Evolutionary conservation across 2,329 filamentous ascomycete genomes (phyloP), one percentile per base, ranked within the genome.

Genomic region (Periconia macrospinosa): DNA sequence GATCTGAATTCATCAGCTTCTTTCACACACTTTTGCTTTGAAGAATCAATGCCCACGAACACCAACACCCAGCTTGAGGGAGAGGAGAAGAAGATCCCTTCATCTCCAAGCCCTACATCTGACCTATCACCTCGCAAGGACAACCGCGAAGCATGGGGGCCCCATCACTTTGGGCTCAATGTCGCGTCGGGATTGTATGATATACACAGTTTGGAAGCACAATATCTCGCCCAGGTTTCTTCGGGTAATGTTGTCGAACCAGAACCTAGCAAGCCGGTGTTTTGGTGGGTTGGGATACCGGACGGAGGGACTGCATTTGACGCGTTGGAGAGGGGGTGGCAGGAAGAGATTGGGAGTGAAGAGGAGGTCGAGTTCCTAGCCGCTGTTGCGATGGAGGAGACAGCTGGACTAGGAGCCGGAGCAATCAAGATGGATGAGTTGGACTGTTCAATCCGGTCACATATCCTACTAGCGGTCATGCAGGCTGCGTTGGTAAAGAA

Each of bases 401-500:
- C 48, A 51, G 52, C 47, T 30, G 52, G 48, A 50, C 15, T 54
- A 51, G 52, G 52, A 51, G 47, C 52, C 44, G 52, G 47, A 48
- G 52, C 52, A 54, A 54, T 54, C 44, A 54, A 54, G 43, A 20
- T 54, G 44, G 47, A 54, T 51, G 48, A 48, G 52, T 48, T 54
- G 48, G 48, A 54, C 52, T 54, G 47, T 51, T 51, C 52, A 51
- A 54, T 54, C 30, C 47, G 52, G 47, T 51, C 52, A 51, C 52
- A 54, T 54, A 54, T 54, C 48, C 52, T 54, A 51, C 52, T 54
- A 41, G 52, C 48, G 47, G 52, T 54, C 47, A 51, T 54, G 52
- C 47, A 51, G 48, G 52, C 52, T 47, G 52, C 52, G 44, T 50
- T 50, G 47, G 52, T 54, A 47, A 15, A 54, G 47, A 54, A 54